phyloP scores from a whole-genome alignment of 2,329 filamentous ascomycete genomes.

The Neopestalotiopsis rosae region DNA sequence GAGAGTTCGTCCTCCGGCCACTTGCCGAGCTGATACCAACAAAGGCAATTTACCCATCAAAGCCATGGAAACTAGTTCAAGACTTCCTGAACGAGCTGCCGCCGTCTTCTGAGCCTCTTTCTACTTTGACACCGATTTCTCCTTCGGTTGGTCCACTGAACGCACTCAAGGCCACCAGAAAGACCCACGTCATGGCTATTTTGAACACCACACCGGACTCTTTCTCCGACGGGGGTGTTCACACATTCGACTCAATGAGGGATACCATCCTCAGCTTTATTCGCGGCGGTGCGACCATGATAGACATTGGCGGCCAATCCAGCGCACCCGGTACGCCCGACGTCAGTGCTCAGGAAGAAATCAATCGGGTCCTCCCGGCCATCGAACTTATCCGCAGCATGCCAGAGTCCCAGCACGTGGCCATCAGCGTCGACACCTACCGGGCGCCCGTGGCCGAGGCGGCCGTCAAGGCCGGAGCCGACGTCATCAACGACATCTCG shows the following conservation, averaged over 20 bases:
- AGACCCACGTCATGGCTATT: constrained; percentile 89
- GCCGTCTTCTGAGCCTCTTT: constrained; percentile 53
- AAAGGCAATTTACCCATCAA: constrained; percentile 55
- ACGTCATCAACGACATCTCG: constrained; percentile 95
- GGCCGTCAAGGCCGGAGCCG: constrained; percentile 78
- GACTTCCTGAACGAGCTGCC: constrained; percentile 67
- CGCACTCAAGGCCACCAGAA: constrained; percentile 60
- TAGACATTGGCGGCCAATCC: constrained; percentile 93
- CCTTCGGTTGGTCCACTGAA: constrained; percentile 58
- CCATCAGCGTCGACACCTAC: constrained; percentile 92
- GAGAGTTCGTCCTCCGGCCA: constrained; percentile 91
- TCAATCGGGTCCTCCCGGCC: constrained; percentile 78
- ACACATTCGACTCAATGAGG: constrained; percentile 60
- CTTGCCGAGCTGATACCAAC: constrained; percentile 74
- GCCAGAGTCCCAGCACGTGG: constrained; percentile 65
- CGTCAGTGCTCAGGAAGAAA: constrained; percentile 75
- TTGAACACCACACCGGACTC: constrained; percentile 95
- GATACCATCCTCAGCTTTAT: constrained; percentile 68
- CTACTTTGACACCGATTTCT: constrained; percentile 63
- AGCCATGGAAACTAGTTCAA: constrained; percentile 65
- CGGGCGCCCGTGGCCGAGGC: constrained; percentile 80
- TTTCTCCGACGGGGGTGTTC: constrained; percentile 86
- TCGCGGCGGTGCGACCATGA: constrained; percentile 75
- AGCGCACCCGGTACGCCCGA: constrained; percentile 78
- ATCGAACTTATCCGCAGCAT: constrained; percentile 74